These are phyloP conservation scores for Barbatosphaeria neglecta DNA, from an alignment of 495 filamentous ascomycete species.

Conservation along the genomic window DNA sequence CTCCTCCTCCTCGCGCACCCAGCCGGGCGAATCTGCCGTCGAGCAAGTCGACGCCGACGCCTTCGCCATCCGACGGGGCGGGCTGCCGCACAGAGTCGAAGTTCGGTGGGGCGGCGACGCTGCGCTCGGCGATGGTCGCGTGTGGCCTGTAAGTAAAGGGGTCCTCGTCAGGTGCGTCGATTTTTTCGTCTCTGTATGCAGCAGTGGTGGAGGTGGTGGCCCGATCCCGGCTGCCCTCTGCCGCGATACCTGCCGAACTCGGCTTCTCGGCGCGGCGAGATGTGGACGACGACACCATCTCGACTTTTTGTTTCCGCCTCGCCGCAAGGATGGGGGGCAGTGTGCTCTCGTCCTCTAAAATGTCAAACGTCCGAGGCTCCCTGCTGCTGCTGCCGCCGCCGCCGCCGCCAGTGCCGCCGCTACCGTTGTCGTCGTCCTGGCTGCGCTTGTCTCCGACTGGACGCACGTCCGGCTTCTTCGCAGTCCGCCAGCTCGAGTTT, in stretches of 20 bases:
- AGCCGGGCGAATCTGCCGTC: conserved; percentile 28
- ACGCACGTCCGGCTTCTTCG: neutral
- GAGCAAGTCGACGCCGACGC: conserved; percentile 17
- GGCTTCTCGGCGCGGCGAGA: neutral
- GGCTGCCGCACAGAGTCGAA: neutral
- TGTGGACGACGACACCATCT: neutral
- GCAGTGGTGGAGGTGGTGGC: neutral
- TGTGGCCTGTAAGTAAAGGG: neutral
- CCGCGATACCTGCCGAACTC: neutral
- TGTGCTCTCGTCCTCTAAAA: neutral
- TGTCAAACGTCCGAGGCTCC: neutral
- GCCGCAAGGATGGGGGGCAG: neutral
- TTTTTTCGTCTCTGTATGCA: neutral
- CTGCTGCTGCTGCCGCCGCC: neutral
- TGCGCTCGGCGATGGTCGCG: neutral
- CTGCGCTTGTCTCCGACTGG: neutral
- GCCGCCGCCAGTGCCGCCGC: no score
- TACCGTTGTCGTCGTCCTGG: no score
- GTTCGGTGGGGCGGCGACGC: neutral
- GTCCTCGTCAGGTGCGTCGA: neutral
- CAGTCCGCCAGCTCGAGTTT: no score
- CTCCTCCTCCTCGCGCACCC: conserved; percentile 7
- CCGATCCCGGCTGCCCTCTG: no score
- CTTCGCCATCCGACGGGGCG: conserved; percentile 2
- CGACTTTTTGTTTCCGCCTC: neutral